These are phyloP conservation scores for Blastobotrys indianensis DNA, from an alignment of 1,139 yeast genomes.

Conservation along the genomic window DNA sequence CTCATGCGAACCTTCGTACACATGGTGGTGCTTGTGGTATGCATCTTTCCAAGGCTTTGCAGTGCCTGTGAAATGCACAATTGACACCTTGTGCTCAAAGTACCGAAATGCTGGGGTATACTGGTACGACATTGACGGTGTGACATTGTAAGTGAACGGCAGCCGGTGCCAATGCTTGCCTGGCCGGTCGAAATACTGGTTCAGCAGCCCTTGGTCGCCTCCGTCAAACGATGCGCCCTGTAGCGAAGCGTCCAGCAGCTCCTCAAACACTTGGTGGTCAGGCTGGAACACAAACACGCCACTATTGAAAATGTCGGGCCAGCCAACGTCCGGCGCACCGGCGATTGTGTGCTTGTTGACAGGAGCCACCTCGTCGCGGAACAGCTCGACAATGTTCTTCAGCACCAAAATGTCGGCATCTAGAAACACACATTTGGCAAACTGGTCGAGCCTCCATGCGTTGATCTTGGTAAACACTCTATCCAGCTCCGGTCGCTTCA, in stretches of 20 bases:
- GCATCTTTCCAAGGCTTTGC: conserved; percentile 67
- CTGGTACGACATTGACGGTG: conserved; percentile 76
- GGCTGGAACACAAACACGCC: conserved; percentile 76
- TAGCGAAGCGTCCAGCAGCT: conserved; percentile 37
- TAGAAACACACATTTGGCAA: conserved; percentile 59
- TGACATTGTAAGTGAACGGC: conserved; percentile 81
- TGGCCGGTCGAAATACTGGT: conserved; percentile 58
- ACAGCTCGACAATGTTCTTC: conserved; percentile 39
- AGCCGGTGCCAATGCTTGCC: conserved; percentile 52
- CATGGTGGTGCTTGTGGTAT: conserved; percentile 5
- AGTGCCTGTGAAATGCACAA: conserved; percentile 78
- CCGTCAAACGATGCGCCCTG: conserved; percentile 69
- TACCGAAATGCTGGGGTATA: conserved; percentile 69
- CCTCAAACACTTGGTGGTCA: conserved; percentile 40
- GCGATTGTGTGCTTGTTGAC: conserved; percentile 21
- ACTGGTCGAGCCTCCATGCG: conserved; percentile 61
- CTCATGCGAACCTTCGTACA: conserved; percentile 1
- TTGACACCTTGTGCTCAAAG: conserved; percentile 50
- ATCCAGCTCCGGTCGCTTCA: conserved; percentile 71
- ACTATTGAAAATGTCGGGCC: conserved; percentile 93
- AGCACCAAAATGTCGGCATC: conserved; percentile 80
- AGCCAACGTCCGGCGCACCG: conserved; percentile 91
- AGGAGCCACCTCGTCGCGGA: conserved; percentile 26
- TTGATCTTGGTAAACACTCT: conserved; percentile 67
- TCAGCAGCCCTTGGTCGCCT: conserved; percentile 90